Evolutionary conservation across 2,329 filamentous ascomycete genomes (phyloP).

Genomic region (Diplodia corticola): DNA sequence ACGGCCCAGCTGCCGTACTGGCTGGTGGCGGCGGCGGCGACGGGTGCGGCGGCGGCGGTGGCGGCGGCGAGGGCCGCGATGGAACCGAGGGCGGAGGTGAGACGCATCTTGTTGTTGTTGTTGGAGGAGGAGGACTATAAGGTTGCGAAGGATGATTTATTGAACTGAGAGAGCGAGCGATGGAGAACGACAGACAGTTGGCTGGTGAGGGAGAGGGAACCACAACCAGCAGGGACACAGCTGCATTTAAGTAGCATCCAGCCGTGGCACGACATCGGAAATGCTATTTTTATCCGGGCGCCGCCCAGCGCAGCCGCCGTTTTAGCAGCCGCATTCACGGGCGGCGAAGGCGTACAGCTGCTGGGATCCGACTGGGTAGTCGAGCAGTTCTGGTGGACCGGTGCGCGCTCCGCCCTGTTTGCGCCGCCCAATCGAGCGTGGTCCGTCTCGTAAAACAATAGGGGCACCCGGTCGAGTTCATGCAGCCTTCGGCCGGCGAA

Average conservation of each 20-base stretch:
- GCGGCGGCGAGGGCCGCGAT: conserved; percentile 3
- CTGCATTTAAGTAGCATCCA: neutral
- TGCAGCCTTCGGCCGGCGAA: neutral
- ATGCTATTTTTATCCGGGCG: conserved; percentile 3
- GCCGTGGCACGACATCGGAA: too few relatives aligned
- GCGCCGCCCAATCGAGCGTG: neutral
- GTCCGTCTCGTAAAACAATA: neutral
- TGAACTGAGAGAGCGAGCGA: too few relatives aligned
- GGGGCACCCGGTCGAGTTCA: conserved; percentile 2
- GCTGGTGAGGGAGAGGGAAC: neutral
- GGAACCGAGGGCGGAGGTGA: neutral
- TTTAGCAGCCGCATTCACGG: conserved; percentile 7
- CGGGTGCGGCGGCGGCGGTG: neutral
- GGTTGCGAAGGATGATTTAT: too few relatives aligned
- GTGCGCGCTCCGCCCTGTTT: neutral
- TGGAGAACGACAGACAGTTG: conserved; percentile 1
- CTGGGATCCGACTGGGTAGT: neutral
- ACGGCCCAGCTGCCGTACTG: conserved; percentile 14
- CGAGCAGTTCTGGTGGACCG: conserved; percentile 1
- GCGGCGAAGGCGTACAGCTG: neutral
- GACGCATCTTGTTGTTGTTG: neutral
- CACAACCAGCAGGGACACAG: neutral
- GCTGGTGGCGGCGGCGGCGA: neutral
- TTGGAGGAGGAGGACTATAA: too few relatives aligned
- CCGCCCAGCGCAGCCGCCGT: neutral